A percentile compares a stretch with the other conserved stretches of the same genome.
Evolutionary conservation across 2,329 filamentous ascomycete species (phyloP).

Genomic region (Verruconis gallopava): DNA sequence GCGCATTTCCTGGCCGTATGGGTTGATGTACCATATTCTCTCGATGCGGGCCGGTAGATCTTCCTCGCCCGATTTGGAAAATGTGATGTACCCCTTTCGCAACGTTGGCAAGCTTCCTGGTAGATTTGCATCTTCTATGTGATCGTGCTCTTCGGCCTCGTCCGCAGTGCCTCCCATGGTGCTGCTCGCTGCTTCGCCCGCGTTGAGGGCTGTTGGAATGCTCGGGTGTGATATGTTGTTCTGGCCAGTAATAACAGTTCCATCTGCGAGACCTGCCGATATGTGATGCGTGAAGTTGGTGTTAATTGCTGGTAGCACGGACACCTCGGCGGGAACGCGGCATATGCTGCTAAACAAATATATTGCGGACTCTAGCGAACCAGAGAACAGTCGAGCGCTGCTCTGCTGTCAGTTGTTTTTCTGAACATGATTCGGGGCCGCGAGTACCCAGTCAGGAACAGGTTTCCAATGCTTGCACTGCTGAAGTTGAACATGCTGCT

Average conservation of each 20-base stretch:
- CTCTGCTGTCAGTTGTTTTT: not conserved
- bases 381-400: constrained; percentile 78
- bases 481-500: constrained; percentile 37
- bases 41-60: constrained; percentile 67
- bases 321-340: constrained; percentile 61
- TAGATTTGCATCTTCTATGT: constrained; percentile 66
- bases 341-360: constrained; percentile 82
- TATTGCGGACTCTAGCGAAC: constrained; percentile 83
- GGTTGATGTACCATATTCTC: constrained; percentile 93
- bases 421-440: constrained; percentile 30
- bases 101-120: constrained; percentile 71
- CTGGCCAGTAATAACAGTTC: constrained; percentile 71
- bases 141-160: constrained; percentile 45
- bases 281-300: constrained; percentile 95
- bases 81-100: constrained; percentile 66
- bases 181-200: constrained; percentile 14
- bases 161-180: too few relatives aligned
- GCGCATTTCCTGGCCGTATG: constrained; percentile 91
- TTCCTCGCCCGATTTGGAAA: constrained; percentile 62
- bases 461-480: constrained; percentile 36
- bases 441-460: constrained; percentile 35
- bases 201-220: constrained; percentile 40
- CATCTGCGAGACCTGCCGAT: constrained; percentile 65
- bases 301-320: constrained; percentile 81
- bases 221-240: constrained; percentile 85